phyloP scores from a whole-genome alignment of 768 basidiomycete genomes.

The Serendipita sp. region DNA sequence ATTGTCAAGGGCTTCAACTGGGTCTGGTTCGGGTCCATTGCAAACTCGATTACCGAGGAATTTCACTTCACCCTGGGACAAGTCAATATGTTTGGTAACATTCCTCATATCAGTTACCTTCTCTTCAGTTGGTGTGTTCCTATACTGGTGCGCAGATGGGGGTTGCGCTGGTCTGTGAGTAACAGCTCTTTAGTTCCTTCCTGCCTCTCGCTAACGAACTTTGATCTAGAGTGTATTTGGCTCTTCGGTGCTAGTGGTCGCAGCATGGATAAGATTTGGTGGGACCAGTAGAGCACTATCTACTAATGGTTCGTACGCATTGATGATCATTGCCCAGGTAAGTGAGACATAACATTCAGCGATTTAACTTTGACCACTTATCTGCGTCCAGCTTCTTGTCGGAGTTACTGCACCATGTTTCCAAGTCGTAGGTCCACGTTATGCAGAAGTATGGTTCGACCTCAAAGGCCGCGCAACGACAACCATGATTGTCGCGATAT shows the following conservation, averaged over 20 bases:
- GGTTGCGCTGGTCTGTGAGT: slow-evolving; percentile 48
- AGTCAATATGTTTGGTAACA: slow-evolving; percentile 72
- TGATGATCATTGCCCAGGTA: slow-evolving; percentile 62
- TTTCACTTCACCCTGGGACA: slow-evolving; percentile 54
- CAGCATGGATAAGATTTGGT: slow-evolving; percentile 65
- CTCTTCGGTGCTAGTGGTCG: slow-evolving; percentile 35
- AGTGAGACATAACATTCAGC: slow-evolving; percentile 6
- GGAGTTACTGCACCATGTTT: slow-evolving; percentile 55
- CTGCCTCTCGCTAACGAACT: background rate
- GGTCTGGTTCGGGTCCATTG: slow-evolving; percentile 79
- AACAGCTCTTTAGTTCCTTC: background rate
- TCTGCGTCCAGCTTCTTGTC: slow-evolving; percentile 34
- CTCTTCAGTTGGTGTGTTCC: slow-evolving; percentile 48
- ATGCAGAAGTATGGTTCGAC: slow-evolving; percentile 75
- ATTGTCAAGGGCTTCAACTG: slow-evolving; percentile 48
- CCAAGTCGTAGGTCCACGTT: slow-evolving; percentile 65
- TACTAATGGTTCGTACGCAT: slow-evolving; percentile 37
- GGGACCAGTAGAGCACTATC: slow-evolving; percentile 45
- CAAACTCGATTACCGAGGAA: slow-evolving; percentile 41
- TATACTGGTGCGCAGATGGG: slow-evolving; percentile 37
- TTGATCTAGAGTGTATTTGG: slow-evolving; percentile 44
- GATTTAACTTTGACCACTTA: background rate
- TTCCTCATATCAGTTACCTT: slow-evolving; percentile 45
- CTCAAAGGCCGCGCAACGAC: slow-evolving; percentile 62
- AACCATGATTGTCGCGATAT: slow-evolving; percentile 41